Evolutionary conservation across 495 filamentous ascomycete species (phyloP), one percentile per base, ranked within the genome.

Genomic region (Aspergillus olivimuriae): DNA sequence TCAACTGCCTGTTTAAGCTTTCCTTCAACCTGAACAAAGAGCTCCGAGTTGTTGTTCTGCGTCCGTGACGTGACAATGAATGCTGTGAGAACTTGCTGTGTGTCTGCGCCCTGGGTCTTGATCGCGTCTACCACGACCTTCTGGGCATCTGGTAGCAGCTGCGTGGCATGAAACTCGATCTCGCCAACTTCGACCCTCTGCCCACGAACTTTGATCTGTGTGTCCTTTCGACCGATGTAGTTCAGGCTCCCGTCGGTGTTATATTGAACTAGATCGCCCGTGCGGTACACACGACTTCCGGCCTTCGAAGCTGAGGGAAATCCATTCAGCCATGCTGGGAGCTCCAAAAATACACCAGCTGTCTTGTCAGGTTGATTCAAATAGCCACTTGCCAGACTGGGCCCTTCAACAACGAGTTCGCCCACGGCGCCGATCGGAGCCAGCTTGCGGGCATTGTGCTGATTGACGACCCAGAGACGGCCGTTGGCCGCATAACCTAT

Each of bases 211-310:
- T 68, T 68, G 18, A 66, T 45, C 26, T 63, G 54, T 15, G 55
- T 54, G 44, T 61, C 61, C 5, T 40, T 48, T 18, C 63, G 55
- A 17, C 61, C 60, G 24, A 63, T 19, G 34, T 74, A 64, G 16
- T 57, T 44, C 4, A 77, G 49, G 4, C 55, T 57, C 1, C 65
- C 71, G 41, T 70, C 61, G 6, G 41, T 39, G 10, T 64, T 22
- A 39, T 67, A 60, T 22, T 57, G 60, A 17, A 69, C 74, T 8
- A 75, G 47, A 51, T 80, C 76, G 9, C 74, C 75, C 8, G 75
- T 78, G 35, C 12, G 16, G 30, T 8, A 14, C 39, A 38, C 2
- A 10, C 6, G 15, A 2, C 3, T 30, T 21, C 6, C 14, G 5
- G 9, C 8, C 43, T 6, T n/a, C 4, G 16, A 20, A 17, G 15